Evolutionary conservation across 164 flowering plant genomes (phyloP).

Genomic region (Magnolia sinica): DNA sequence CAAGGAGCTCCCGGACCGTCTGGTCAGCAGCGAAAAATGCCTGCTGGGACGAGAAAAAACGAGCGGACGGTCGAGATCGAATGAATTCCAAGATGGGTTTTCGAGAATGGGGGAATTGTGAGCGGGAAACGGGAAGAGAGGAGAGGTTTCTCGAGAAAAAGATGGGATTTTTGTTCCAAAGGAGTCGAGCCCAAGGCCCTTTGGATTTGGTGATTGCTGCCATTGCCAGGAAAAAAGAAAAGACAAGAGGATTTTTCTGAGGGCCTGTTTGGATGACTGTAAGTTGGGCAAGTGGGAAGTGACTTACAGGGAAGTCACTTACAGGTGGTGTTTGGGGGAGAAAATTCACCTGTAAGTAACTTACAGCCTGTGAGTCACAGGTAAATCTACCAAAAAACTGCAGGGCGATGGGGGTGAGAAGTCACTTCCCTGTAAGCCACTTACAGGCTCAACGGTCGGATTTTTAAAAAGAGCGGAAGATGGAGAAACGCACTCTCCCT

Average conservation of each 20-base stretch:
- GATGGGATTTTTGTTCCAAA: slow-evolving; percentile 15
- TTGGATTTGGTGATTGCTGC: slow-evolving; percentile 14
- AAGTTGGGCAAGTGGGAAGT: too few species aligned
- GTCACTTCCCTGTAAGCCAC: too few species aligned
- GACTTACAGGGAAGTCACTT: too few species aligned
- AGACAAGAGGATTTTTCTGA: background rate
- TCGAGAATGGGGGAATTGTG: slow-evolving; percentile 6
- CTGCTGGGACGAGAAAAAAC: background rate
- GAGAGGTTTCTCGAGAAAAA: slow-evolving; percentile 21
- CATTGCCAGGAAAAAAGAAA: background rate
- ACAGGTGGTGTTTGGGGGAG: too few species aligned
- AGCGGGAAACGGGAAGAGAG: slow-evolving; percentile 10
- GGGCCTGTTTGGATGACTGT: background rate
- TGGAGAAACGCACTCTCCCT: too few species aligned
- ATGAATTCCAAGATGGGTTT: background rate
- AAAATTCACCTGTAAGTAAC: too few species aligned
- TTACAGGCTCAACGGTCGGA: too few species aligned
- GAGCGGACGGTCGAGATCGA: slow-evolving; percentile 5
- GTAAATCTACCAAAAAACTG: too few species aligned
- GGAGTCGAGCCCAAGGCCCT: slow-evolving; percentile 29
- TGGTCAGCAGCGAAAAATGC: slow-evolving; percentile 8
- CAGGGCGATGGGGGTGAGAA: too few species aligned
- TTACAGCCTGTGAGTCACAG: too few species aligned
- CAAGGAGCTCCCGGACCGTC: slow-evolving; percentile 37
- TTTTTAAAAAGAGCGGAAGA: too few species aligned